A percentile compares a stretch with the other conserved stretches of the same genome.
phyloP scores from a whole-genome alignment of 2,329 filamentous ascomycete species.

The Xylariaceae sp. region DNA sequence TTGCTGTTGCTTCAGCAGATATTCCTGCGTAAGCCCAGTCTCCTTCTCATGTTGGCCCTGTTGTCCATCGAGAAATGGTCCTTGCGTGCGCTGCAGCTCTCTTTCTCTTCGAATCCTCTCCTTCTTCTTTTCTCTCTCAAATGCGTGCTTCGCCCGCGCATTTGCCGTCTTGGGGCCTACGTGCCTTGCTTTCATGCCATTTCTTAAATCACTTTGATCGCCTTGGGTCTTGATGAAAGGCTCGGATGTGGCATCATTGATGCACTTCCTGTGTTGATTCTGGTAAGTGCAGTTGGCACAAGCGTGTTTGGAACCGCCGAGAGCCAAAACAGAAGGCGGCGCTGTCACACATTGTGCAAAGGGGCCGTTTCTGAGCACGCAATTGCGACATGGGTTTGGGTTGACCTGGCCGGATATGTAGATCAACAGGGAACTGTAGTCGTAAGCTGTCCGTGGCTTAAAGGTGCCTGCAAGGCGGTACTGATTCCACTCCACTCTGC shows the following conservation, averaged over 20 bases:
- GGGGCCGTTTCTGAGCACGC: conserved; percentile 27
- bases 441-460: conserved; percentile 24
- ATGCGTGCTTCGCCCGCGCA: background rate
- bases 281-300: conserved; percentile 32
- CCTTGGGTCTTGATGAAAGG: conserved; percentile 20
- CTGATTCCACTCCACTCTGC: conserved; percentile 29
- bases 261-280: conserved; percentile 29
- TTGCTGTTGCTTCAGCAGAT: background rate
- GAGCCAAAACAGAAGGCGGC: conserved; percentile 24
- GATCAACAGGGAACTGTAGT: conserved; percentile 30
- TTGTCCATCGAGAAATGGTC: background rate
- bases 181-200: conserved; percentile 10
- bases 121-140: background rate
- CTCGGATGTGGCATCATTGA: conserved; percentile 26
- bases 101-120: background rate
- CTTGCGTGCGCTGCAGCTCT: background rate
- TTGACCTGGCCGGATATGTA: conserved; percentile 29
- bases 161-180: conserved; percentile 3
- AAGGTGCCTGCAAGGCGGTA: conserved; percentile 27
- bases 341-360: conserved; percentile 27
- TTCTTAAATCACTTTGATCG: conserved; percentile 11
- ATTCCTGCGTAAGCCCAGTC: background rate
- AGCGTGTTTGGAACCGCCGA: conserved; percentile 25
- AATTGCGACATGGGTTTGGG: conserved; percentile 29
- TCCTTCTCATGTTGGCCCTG: background rate